Conservation (phyloP, 441 rosid genomes). For the Populus tomentosa region DNA sequence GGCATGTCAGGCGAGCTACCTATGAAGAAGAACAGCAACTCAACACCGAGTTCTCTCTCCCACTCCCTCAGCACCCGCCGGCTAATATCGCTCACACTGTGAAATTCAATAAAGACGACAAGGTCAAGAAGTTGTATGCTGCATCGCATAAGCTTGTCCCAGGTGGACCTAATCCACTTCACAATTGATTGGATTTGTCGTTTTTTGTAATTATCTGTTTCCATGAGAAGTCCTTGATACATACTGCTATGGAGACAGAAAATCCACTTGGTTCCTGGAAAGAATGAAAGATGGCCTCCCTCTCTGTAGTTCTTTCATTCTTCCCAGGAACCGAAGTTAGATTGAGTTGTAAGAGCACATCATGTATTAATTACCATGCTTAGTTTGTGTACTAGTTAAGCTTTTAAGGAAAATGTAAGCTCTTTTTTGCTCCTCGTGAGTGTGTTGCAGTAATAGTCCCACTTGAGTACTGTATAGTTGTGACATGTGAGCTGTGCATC, state of each 20-base stretch:
- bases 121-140: slow-evolving; percentile 5
- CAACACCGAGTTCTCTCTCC: slow-evolving; percentile 3
- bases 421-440: not conserved
- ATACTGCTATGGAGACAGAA: not conserved
- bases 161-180: slow-evolving; percentile 52
- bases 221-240: not conserved
- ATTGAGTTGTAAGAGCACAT: not conserved
- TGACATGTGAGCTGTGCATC: no score
- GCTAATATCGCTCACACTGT: slow-evolving; percentile 7
- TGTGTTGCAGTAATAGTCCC: not conserved
- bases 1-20: slow-evolving; percentile 17
- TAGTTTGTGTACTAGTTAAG: not conserved
- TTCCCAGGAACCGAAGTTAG: slow-evolving; percentile 26
- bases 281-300: slow-evolving; percentile 12
- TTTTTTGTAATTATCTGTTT: not conserved
- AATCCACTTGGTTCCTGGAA: slow-evolving; percentile 22
- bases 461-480: no score
- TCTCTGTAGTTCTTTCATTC: slow-evolving; percentile 6
- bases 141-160: slow-evolving; percentile 35
- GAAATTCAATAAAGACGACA: slow-evolving; percentile 2
- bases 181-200: slow-evolving; percentile 28
- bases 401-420: not conserved
- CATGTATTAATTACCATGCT: not conserved
- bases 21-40: slow-evolving; percentile 10
- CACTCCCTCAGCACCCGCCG: slow-evolving; percentile 10